Conservation (phyloP, 2,329 filamentous ascomycete genomes). For the Xylaria multiplex region DNA sequence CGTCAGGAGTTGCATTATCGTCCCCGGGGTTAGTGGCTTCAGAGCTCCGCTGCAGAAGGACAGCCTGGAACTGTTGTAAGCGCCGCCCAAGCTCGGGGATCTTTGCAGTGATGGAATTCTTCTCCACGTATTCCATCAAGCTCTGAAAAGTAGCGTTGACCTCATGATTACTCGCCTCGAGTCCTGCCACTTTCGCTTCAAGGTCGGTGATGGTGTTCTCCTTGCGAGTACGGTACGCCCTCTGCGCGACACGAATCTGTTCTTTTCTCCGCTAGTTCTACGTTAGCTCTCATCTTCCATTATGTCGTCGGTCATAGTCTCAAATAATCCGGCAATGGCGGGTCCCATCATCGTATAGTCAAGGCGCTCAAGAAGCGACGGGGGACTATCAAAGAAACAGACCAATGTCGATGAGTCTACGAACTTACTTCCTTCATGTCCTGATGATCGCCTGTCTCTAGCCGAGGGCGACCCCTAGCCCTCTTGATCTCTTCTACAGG, state of each 20-base stretch:
- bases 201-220: conserved; percentile 81
- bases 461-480: conserved; percentile 75
- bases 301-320: not conserved
- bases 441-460: conserved; percentile 83
- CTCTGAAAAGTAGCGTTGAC: conserved; percentile 78
- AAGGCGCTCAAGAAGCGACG: not conserved
- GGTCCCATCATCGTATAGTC: not conserved
- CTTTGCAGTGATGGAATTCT: conserved; percentile 66
- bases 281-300: conserved; percentile 34
- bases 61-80: conserved; percentile 67
- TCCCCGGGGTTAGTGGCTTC: conserved; percentile 52
- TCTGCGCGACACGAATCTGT: conserved; percentile 86
- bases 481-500: conserved; percentile 65
- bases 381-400: conserved; percentile 14
- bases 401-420: conserved; percentile 13
- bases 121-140: conserved; percentile 66
- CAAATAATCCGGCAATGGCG: not conserved
- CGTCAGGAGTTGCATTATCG: conserved; percentile 39
- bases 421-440: conserved; percentile 63
- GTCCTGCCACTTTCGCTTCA: conserved; percentile 73
- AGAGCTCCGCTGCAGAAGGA: conserved; percentile 62
- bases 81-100: conserved; percentile 67
- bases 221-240: conserved; percentile 86
- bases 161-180: conserved; percentile 75
- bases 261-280: conserved; percentile 75